These are phyloP conservation scores for Cyberlindnera xylosilytica DNA, from an alignment of 805 yeast species.

Conservation along the genomic window DNA sequence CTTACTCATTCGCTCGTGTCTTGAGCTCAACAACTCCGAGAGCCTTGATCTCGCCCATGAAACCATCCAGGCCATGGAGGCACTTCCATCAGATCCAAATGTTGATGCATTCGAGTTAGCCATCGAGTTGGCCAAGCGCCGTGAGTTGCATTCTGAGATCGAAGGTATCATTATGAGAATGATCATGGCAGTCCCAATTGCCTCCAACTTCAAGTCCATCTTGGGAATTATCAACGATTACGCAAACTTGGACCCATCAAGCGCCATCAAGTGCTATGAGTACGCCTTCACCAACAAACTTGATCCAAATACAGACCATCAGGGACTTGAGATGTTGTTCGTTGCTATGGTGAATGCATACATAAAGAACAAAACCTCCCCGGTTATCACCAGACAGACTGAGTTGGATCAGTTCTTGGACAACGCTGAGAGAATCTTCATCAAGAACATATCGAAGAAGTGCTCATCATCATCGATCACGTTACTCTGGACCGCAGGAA, in stretches of 20 bases:
- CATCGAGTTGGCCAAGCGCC: slow-evolving; percentile 23
- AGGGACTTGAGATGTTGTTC: slow-evolving; percentile 21
- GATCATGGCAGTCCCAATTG: slow-evolving; percentile 30
- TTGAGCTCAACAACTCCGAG: slow-evolving; percentile 23
- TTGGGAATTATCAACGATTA: slow-evolving; percentile 29
- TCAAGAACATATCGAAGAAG: slow-evolving; percentile 26
- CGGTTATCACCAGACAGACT: slow-evolving; percentile 22
- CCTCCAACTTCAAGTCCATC: slow-evolving; percentile 23
- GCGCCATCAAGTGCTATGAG: slow-evolving; percentile 33
- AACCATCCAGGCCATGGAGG: slow-evolving; percentile 26
- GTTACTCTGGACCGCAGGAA: slow-evolving; percentile 39
- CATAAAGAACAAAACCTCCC: slow-evolving; percentile 26
- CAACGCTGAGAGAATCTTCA: slow-evolving; percentile 28
- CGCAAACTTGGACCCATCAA: slow-evolving; percentile 22
- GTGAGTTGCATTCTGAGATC: slow-evolving; percentile 12
- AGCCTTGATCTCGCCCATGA: slow-evolving; percentile 20
- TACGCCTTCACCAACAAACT: slow-evolving; percentile 34
- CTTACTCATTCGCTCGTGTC: slow-evolving; percentile 28
- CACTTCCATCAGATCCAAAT: slow-evolving; percentile 25
- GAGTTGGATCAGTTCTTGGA: slow-evolving; percentile 26
- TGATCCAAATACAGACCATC: slow-evolving; percentile 26
- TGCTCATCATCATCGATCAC: slow-evolving; percentile 33
- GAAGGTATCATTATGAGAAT: slow-evolving; percentile 36
- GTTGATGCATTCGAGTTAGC: slow-evolving; percentile 31
- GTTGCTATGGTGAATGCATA: slow-evolving; percentile 30